Evolutionary conservation across 306 rosid species (phyloP).

Genomic region (Herpetospermum pedunculosum): DNA sequence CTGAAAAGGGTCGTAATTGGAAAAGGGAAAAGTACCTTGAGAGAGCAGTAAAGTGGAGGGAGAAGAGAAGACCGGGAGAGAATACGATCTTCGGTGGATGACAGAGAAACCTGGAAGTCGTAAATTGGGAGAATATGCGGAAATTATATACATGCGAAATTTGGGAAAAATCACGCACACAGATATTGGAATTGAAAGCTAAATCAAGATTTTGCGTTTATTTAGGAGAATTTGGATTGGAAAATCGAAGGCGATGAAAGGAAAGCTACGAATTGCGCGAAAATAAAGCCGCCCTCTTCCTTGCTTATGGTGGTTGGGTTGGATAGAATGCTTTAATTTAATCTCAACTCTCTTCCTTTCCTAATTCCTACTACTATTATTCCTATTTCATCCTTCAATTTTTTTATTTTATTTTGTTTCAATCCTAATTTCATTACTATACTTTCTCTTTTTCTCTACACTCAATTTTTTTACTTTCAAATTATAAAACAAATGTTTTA

Average conservation of each 20-base stretch:
- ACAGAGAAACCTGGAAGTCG: slow-evolving; percentile 26
- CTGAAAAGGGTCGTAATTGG: too few species aligned
- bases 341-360: background rate
- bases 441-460: too few species aligned
- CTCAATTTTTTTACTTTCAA: too few species aligned
- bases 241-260: background rate
- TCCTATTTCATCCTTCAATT: too few species aligned
- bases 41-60: slow-evolving; percentile 15
- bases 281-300: background rate
- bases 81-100: slow-evolving; percentile 14
- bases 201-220: background rate
- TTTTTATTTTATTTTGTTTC: too few species aligned
- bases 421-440: too few species aligned
- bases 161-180: background rate
- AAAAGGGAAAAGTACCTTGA: slow-evolving; percentile 25
- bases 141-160: background rate
- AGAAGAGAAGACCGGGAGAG: slow-evolving; percentile 15
- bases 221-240: background rate
- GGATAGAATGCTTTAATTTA: background rate
- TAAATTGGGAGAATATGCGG: slow-evolving; percentile 20
- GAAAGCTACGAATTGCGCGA: background rate
- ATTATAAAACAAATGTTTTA: too few species aligned
- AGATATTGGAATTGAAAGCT: background rate
- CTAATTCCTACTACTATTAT: too few species aligned
- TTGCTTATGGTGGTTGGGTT: too few species aligned